These are phyloP conservation scores for Periconia sp. DNA, from an alignment of 2,329 filamentous ascomycete genomes.

Conservation along the genomic window DNA sequence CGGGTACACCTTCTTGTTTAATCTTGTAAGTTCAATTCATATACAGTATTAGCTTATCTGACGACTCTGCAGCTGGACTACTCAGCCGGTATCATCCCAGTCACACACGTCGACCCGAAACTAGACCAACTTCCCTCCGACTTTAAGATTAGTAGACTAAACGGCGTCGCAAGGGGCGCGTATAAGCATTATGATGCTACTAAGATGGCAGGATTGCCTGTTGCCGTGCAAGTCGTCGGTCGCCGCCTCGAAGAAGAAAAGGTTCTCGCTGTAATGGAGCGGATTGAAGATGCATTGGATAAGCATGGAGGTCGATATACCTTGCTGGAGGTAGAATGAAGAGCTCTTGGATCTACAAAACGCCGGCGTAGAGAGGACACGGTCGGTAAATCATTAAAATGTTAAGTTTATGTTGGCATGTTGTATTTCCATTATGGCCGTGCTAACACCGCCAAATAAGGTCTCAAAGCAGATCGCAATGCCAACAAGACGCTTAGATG, in stretches of 20 bases:
- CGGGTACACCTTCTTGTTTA: slow-evolving; percentile 93
- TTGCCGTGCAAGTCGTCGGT: slow-evolving; percentile 84
- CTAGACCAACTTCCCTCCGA: slow-evolving; percentile 69
- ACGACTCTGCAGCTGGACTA: slow-evolving; percentile 73
- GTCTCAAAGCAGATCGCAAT: too few species aligned
- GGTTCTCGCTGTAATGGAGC: slow-evolving; percentile 80
- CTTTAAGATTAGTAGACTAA: slow-evolving; percentile 69
- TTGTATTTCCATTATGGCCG: too few species aligned
- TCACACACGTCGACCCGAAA: slow-evolving; percentile 78
- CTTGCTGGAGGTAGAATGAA: slow-evolving; percentile 53
- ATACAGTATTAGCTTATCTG: slow-evolving; percentile 1
- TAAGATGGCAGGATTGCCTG: slow-evolving; percentile 86
- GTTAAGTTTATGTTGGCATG: too few species aligned
- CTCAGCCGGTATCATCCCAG: slow-evolving; percentile 78
- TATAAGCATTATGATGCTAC: slow-evolving; percentile 84
- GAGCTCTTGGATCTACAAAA: too few species aligned
- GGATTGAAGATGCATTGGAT: slow-evolving; percentile 76
- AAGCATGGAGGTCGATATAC: slow-evolving; percentile 57
- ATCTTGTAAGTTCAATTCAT: slow-evolving; percentile 65
- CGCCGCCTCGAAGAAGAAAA: slow-evolving; percentile 85
- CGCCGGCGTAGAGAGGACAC: too few species aligned
- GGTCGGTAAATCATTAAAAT: too few species aligned
- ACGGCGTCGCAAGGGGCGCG: slow-evolving; percentile 80
- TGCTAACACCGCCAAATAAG: too few species aligned
- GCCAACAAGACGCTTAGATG: too few species aligned